Base-by-base conservation (phyloP, 2,329 filamentous ascomycete species). In the Raffaelea ambrosiae region DNA sequence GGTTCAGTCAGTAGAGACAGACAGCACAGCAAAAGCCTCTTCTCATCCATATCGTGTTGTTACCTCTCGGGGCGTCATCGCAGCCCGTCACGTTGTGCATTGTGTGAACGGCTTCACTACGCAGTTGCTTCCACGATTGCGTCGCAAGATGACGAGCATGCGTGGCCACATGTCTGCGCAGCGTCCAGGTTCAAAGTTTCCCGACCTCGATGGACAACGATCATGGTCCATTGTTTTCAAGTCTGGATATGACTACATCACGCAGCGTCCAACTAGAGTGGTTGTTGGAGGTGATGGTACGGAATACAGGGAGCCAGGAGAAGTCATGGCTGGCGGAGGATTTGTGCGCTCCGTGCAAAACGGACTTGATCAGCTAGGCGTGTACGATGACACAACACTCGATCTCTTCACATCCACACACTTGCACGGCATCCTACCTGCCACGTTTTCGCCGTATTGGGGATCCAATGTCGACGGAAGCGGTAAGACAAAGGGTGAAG, bases 251-350 rank as follows among this genome's bases (percentile, higher is more conserved):
- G 76, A 80, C 54, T 77, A 79, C 52, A 61, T 74, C 10, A 75
- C 72, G 1, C 73, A 78, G 53, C 61, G 67, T 44, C 63, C 72
- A 1, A 58, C 57, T 19, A 16, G 19, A 16, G 29, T 19, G 23
- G 29, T 29, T 3, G 18, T 33, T 18, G 22, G 29, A 22, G 11
- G 13, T 23, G 23, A 50, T 5, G 35, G 62, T n/a, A 59, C 60
- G 3, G 39, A 52, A 2, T 29, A 13, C 26, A 29, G 26, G 13
- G 26, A 29, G 26, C 55, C 60, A 0, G 65, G 70, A 1, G 70
- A 77, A 48, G 59, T 81, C 50, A 73, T 81, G 70, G 57, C 76
- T 3, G 76, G 77, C 2, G 77, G 77, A 0, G 77, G 73, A 0
- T 70, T 77, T 47, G 62, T 65, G 5, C 65, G 68, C 20, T 66